These are phyloP conservation scores for Pleurotus pulmonarius DNA, from an alignment of 768 basidiomycete species.

Conservation along the genomic window DNA sequence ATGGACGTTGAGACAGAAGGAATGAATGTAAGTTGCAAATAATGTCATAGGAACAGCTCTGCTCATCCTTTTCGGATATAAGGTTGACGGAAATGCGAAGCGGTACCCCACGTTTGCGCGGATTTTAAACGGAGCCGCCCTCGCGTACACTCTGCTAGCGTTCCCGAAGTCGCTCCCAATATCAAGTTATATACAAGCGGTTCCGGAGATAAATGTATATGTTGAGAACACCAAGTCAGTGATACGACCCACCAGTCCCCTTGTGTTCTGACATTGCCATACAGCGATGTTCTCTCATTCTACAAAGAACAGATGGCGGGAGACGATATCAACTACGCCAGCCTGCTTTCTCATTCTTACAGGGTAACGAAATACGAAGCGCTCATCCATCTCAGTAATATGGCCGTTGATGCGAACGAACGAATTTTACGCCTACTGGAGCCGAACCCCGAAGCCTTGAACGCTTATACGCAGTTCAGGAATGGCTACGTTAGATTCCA, in stretches of 20 bases:
- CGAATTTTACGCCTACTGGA: slow-evolving; percentile 17
- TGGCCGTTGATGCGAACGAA: slow-evolving; percentile 14
- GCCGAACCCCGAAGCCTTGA: slow-evolving; percentile 9
- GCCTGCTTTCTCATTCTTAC: slow-evolving; percentile 15
- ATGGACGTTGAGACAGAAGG: slow-evolving; percentile 23
- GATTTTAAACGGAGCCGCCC: slow-evolving; percentile 21
- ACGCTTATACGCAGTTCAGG: slow-evolving; percentile 15
- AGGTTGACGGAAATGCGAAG: neutral
- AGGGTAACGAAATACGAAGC: slow-evolving; percentile 16
- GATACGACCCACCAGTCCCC: neutral
- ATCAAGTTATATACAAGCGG: slow-evolving; percentile 26
- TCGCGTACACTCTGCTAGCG: slow-evolving; percentile 26
- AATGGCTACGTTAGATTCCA: slow-evolving; percentile 18
- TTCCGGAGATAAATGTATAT: slow-evolving; percentile 24
- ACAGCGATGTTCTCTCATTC: slow-evolving; percentile 25
- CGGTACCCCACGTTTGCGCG: slow-evolving; percentile 9
- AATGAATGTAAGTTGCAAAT: slow-evolving; percentile 16
- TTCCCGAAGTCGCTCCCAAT: slow-evolving; percentile 23
- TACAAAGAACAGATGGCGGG: slow-evolving; percentile 24
- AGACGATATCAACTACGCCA: slow-evolving; percentile 21
- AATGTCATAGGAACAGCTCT: no score
- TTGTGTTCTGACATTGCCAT: neutral
- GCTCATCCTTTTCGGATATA: neutral
- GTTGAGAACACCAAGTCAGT: slow-evolving; percentile 26
- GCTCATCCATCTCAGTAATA: slow-evolving; percentile 12